Conservation (phyloP, 371 early-diverging fungal species). For the Mortierella sp. region DNA sequence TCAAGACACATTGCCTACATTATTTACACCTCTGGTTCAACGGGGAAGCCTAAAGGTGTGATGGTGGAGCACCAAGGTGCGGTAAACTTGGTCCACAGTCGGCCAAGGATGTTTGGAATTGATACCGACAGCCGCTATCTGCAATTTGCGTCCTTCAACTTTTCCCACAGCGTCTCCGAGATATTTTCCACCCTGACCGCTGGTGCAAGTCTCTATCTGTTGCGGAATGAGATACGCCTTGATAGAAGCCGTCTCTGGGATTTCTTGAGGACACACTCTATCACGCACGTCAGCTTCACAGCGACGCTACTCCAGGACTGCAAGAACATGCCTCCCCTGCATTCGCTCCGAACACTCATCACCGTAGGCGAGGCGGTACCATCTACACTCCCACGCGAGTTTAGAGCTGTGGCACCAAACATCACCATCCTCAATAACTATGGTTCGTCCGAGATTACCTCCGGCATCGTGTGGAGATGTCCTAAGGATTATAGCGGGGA, state of each 20-base stretch:
- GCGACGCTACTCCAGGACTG: slow-evolving; percentile 14
- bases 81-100: slow-evolving; percentile 12
- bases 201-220: slow-evolving; percentile 5
- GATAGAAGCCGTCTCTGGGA: slow-evolving; percentile 3
- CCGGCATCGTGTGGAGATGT: neutral
- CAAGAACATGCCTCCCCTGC: slow-evolving; percentile 1
- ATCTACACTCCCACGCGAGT: neutral
- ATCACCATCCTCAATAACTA: neutral
- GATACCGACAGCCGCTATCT: neutral
- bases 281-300: neutral
- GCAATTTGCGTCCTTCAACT: slow-evolving; percentile 7
- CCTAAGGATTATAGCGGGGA: too few species aligned
- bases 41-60: slow-evolving; percentile 62
- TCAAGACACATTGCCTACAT: slow-evolving; percentile 25
- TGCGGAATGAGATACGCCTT: neutral
- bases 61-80: slow-evolving; percentile 44
- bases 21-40: slow-evolving; percentile 62
- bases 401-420: neutral
- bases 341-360: slow-evolving; percentile 1
- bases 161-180: slow-evolving; percentile 13
- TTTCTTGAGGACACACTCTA: neutral
- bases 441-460: slow-evolving; percentile 13
- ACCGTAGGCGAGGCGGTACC: too few species aligned
- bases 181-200: neutral
- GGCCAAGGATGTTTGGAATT: neutral